A percentile compares a stretch with the other conserved stretches of the same genome.
Evolutionary conservation across 1,284 basidiomycete species (phyloP).

Genomic region (Kwoniella shivajii): DNA sequence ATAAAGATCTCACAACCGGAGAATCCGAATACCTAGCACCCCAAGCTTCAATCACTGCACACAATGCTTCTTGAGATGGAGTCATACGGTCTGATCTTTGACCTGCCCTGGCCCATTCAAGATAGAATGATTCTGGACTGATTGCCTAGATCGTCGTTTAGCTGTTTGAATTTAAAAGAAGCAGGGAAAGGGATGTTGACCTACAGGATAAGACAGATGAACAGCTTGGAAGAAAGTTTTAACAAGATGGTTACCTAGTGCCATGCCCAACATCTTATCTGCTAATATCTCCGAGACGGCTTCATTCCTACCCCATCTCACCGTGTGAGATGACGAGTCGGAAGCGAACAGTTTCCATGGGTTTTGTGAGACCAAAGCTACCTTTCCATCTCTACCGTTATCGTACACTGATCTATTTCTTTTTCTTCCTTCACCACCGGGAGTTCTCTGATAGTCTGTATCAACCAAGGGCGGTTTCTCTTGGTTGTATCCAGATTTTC

Average conservation of each 20-base stretch:
- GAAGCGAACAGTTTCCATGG: conserved; percentile 28
- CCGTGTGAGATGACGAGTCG: background rate
- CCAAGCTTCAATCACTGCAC: conserved; percentile 46
- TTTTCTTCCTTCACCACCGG: background rate
- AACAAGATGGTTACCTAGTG: conserved; percentile 40
- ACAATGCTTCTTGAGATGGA: conserved; percentile 39
- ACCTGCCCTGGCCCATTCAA: conserved; percentile 40
- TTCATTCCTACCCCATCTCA: conserved; percentile 32
- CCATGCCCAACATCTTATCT: conserved; percentile 34
- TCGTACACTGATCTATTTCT: background rate
- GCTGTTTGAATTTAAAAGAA: background rate
- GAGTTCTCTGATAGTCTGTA: no score
- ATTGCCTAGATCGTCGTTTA: conserved; percentile 22
- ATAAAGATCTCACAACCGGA: conserved; percentile 30
- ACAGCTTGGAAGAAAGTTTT: conserved; percentile 40
- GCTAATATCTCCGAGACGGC: conserved; percentile 34
- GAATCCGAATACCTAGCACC: conserved; percentile 45
- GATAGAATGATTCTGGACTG: conserved; percentile 42
- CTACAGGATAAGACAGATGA: conserved; percentile 39
- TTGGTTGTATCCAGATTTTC: background rate
- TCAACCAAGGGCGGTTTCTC: no score
- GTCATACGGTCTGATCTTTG: conserved; percentile 39
- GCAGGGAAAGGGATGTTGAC: background rate
- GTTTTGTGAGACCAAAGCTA: conserved; percentile 9
- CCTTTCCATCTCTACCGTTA: background rate